Percentiles rank a stretch among this genome's conserved stretches.
Conservation (phyloP, 768 basidiomycete genomes). For the Sistotremastrum niveocremeum region DNA sequence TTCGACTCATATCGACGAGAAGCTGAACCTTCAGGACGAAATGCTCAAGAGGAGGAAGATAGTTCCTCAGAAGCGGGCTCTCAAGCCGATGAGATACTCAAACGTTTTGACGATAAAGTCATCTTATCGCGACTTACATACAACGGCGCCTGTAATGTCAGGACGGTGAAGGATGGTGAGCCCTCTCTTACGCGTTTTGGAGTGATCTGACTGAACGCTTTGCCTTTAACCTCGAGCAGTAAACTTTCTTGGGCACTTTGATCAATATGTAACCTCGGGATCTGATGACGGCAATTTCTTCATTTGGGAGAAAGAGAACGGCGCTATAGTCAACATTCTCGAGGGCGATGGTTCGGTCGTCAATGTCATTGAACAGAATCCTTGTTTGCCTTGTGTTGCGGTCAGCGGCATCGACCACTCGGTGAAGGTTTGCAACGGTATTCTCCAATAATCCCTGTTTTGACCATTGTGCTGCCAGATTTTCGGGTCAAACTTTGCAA, state of each 20-base stretch:
- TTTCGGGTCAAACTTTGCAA: slow-evolving; percentile 42
- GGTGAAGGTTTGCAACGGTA: slow-evolving; percentile 45
- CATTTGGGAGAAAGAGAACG: slow-evolving; percentile 65
- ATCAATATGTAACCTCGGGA: slow-evolving; percentile 71
- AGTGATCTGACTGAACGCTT: background rate
- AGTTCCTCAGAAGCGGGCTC: slow-evolving; percentile 17
- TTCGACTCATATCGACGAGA: background rate
- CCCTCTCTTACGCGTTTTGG: background rate
- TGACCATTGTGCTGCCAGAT: slow-evolving; percentile 27
- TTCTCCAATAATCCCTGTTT: background rate
- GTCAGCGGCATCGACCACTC: slow-evolving; percentile 80
- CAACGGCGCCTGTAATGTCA: slow-evolving; percentile 60
- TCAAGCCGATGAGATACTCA: slow-evolving; percentile 13
- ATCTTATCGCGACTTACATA: slow-evolving; percentile 53
- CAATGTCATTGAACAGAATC: slow-evolving; percentile 77
- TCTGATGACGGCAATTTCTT: slow-evolving; percentile 85
- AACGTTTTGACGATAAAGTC: slow-evolving; percentile 22
- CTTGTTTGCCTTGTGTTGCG: slow-evolving; percentile 67
- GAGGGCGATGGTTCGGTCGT: slow-evolving; percentile 76
- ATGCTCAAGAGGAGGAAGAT: slow-evolving; percentile 15
- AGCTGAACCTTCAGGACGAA: background rate
- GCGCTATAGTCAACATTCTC: slow-evolving; percentile 55
- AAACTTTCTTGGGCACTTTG: slow-evolving; percentile 68
- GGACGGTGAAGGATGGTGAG: slow-evolving; percentile 81
- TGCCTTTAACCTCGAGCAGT: slow-evolving; percentile 27